These are phyloP conservation scores for Colletotrichum caudatum DNA, from an alignment of 2,329 filamentous ascomycete species.

Conservation along the genomic window DNA sequence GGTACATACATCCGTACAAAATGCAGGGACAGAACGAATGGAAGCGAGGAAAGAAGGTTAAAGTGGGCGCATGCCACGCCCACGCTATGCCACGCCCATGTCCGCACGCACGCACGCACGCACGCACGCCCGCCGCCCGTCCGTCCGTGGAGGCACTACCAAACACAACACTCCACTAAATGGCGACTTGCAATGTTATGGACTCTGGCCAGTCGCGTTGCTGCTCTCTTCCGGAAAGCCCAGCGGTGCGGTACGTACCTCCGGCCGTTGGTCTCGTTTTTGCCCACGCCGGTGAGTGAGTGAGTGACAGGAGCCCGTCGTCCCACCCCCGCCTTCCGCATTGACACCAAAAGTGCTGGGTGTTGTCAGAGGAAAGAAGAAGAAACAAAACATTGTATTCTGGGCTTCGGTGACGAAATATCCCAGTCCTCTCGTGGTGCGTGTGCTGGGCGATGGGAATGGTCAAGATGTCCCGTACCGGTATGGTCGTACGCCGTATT, in stretches of 20 bases:
- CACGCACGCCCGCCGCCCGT: neutral
- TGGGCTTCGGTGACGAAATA: constrained; percentile 32
- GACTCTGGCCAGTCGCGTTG: constrained; percentile 1
- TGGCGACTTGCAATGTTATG: neutral
- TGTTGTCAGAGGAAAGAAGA: neutral
- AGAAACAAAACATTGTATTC: neutral
- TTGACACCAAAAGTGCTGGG: neutral
- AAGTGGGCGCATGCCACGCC: constrained; percentile 24
- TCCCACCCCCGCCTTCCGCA: neutral
- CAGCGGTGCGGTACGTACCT: neutral
- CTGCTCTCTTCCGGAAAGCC: neutral
- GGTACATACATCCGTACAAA: no score
- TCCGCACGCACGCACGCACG: neutral
- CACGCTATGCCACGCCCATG: no score
- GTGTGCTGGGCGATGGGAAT: neutral
- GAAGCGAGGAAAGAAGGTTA: constrained; percentile 40
- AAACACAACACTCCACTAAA: neutral
- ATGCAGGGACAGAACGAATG: constrained; percentile 28
- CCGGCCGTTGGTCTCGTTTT: no score
- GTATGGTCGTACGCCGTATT: neutral
- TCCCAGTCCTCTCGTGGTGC: neutral
- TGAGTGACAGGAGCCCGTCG: no score
- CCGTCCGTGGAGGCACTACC: neutral
- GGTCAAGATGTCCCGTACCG: no score
- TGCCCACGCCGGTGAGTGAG: no score